Evolutionary conservation across 768 basidiomycete genomes (phyloP).

Genomic region (Kwoniella sp.): DNA sequence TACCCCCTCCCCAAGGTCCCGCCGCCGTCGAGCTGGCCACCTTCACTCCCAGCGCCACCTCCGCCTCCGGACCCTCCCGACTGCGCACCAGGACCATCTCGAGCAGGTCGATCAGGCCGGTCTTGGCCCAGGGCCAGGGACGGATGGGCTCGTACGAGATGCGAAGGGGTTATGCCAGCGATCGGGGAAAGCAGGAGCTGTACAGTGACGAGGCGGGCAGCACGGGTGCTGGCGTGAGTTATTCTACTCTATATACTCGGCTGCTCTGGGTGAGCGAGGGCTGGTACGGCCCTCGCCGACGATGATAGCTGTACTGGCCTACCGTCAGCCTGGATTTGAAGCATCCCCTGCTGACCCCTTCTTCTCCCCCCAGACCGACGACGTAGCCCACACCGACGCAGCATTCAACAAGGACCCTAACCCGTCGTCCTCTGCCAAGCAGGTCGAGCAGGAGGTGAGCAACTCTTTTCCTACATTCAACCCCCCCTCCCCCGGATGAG

Average conservation of each 20-base stretch:
- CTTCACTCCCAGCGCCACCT: constrained; percentile 11
- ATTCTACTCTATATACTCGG: no score
- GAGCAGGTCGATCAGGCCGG: constrained; percentile 10
- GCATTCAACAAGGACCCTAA: constrained; percentile 43
- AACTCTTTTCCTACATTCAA: neutral
- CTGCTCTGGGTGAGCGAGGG: no score
- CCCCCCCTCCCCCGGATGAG: neutral
- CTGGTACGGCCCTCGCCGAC: no score
- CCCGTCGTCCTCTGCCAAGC: constrained; percentile 36
- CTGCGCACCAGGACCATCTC: constrained; percentile 30
- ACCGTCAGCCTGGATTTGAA: no score
- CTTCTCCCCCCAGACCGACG: constrained; percentile 34
- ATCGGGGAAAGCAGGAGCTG: constrained; percentile 46
- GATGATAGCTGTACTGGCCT: no score
- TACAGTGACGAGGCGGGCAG: constrained; percentile 47
- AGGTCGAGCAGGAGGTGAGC: constrained; percentile 47
- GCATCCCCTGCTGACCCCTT: no score
- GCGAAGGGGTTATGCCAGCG: constrained; percentile 40
- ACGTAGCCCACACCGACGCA: constrained; percentile 47
- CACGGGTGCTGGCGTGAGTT: constrained; percentile 46
- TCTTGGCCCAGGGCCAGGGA: neutral
- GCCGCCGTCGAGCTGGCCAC: constrained; percentile 32
- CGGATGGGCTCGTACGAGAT: neutral
- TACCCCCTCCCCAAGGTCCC: constrained; percentile 27
- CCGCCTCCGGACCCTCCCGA: constrained; percentile 28